Base-by-base conservation (phyloP, 2,329 filamentous ascomycete genomes). In the Corinectria fuckeliana region DNA sequence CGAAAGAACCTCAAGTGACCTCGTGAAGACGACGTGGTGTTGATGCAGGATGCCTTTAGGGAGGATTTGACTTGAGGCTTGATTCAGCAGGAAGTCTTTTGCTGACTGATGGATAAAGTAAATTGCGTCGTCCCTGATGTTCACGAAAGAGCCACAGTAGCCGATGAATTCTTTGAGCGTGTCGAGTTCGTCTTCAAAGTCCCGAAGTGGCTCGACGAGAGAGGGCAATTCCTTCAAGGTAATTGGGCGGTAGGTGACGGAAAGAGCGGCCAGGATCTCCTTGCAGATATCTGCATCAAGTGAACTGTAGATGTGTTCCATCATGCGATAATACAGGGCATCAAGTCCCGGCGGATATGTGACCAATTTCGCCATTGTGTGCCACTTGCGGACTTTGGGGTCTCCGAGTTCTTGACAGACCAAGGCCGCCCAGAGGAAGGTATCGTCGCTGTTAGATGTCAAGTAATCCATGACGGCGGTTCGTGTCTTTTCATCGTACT, bases 91-190 rank as follows among this genome's bases (percentile, higher is more conserved):
- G 58, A 71, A 79, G 16, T 81, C 78, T 59, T 79, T 79, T 0
- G 77, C 79, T 1, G 78, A 80, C 55, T 80, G 74, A 58, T 81
- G 77, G 1, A 81, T 71, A 60, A 79, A 74, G 34, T 68, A 75
- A 7, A 81, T 39, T 0, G 23, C 57, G 2, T 49, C 55, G 1
- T 74, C 55, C 32, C 66, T 65, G 18, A 77, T 10, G 1, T 71
- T 76, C 1, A 81, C 63, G 48, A 81, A 78, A 9, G 75, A 81
- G 7, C 77, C 58, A 4, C 77, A 81, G 6, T 60, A 28, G 9
- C 59, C 47, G 11, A 81, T 64, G 8, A 78, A 61, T 3, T 75
- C 58, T 16, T 38, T 32, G 5, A 76, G 18, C 1, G 48, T 50
- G 4, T 66, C 57, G 20, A 53, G 39, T 6, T 66, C 55, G 9